phyloP scores from a whole-genome alignment of 106 monocot genomes.

The Vanilla planifolia region DNA sequence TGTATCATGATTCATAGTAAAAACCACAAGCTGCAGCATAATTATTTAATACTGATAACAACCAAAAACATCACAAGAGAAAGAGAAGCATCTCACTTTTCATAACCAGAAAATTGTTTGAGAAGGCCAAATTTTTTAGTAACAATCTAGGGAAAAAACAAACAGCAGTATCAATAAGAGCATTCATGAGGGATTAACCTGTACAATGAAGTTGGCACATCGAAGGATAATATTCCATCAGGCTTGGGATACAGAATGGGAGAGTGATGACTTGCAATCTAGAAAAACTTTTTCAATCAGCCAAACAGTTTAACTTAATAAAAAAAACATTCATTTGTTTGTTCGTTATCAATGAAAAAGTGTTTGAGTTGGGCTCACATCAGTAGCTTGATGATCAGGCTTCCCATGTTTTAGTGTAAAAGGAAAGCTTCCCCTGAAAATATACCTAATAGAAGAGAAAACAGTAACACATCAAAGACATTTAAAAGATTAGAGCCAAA shows the following conservation, averaged over 20 bases:
- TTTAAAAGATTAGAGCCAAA: too few species aligned
- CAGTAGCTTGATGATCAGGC: slow-evolving; percentile 93
- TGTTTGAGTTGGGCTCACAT: slow-evolving; percentile 35
- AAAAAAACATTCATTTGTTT: background rate
- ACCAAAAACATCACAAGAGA: too few species aligned
- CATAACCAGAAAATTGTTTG: too few species aligned
- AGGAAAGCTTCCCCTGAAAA: slow-evolving; percentile 53
- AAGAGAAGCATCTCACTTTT: too few species aligned
- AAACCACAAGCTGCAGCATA: too few species aligned
- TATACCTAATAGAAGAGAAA: slow-evolving; percentile 35
- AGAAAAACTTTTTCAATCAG: slow-evolving; percentile 4
- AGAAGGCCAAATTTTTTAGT: too few species aligned
- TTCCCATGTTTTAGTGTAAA: slow-evolving; percentile 86
- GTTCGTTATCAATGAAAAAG: background rate
- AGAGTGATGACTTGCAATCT: slow-evolving; percentile 57
- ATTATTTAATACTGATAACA: too few species aligned
- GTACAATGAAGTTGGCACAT: slow-evolving; percentile 94
- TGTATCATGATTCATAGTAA: too few species aligned
- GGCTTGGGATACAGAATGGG: slow-evolving; percentile 83
- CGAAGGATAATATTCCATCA: slow-evolving; percentile 83
- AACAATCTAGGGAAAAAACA: too few species aligned
- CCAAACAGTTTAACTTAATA: background rate
- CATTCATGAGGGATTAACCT: too few species aligned
- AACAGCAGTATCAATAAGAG: too few species aligned
- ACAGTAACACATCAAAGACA: slow-evolving; percentile 9